These are phyloP conservation scores for Penicillium silybi DNA, from an alignment of 495 filamentous ascomycete species.

Conservation along the genomic window DNA sequence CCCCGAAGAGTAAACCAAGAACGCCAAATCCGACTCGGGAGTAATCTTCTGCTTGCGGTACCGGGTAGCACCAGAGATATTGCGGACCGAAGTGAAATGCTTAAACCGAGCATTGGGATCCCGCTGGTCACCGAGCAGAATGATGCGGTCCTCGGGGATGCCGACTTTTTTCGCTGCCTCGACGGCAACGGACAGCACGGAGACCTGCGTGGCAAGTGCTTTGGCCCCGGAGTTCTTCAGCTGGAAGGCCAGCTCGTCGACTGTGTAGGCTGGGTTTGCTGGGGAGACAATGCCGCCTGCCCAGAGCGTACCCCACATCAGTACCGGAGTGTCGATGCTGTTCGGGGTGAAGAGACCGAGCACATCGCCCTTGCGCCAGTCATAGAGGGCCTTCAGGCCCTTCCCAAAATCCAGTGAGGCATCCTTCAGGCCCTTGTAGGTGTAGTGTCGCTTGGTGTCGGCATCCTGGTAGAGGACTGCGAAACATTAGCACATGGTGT, in stretches of 20 bases:
- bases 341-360: conserved; percentile 71
- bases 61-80: conserved; percentile 48
- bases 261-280: conserved; percentile 84
- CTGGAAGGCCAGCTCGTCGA: conserved; percentile 83
- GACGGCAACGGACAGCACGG: conserved; percentile 56
- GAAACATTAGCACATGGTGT: conserved; percentile 9
- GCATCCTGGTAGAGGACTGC: conserved; percentile 78
- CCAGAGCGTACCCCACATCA: conserved; percentile 80
- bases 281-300: conserved; percentile 78
- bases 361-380: conserved; percentile 80
- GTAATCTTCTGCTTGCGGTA: conserved; percentile 44
- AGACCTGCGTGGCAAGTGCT: conserved; percentile 67
- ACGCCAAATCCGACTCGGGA: conserved; percentile 52
- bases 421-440: conserved; percentile 61
- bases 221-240: conserved; percentile 76
- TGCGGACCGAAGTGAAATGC: conserved; percentile 72
- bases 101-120: conserved; percentile 58
- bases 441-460: conserved; percentile 69
- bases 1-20: conserved; percentile 80
- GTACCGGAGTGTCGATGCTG: conserved; percentile 63
- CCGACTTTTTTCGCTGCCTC: conserved; percentile 66
- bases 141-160: conserved; percentile 60
- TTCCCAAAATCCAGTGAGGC: conserved; percentile 72
- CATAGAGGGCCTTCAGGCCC: conserved; percentile 65
- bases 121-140: conserved; percentile 72